Percentiles rank a stretch among this genome's conserved stretches.
Conservation (phyloP, 2,329 filamentous ascomycete genomes). For the Purpureocillium takamizusanense region DNA sequence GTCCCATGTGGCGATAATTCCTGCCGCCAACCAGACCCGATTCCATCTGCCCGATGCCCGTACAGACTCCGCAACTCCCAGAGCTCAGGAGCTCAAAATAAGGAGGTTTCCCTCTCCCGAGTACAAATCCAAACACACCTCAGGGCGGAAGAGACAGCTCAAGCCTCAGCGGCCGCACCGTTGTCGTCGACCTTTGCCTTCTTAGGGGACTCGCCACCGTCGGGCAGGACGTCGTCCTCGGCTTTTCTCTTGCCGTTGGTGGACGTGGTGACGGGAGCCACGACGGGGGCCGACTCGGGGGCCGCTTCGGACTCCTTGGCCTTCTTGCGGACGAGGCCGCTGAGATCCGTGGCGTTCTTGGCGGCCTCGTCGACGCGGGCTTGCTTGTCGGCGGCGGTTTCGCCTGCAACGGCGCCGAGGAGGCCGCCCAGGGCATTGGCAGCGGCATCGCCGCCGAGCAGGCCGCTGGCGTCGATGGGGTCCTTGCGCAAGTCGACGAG, state of each 20-base stretch:
- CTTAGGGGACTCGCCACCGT: slow-evolving; percentile 20
- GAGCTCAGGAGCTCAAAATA: no score
- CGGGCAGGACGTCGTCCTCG: slow-evolving; percentile 14
- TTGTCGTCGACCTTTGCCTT: slow-evolving; percentile 24
- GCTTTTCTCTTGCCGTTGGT: slow-evolving; percentile 32
- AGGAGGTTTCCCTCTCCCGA: background rate
- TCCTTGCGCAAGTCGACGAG: slow-evolving; percentile 59
- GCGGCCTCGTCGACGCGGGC: slow-evolving; percentile 64
- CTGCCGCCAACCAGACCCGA: no score
- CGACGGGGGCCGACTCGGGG: no score
- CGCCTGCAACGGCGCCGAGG: slow-evolving; percentile 54
- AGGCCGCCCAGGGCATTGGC: slow-evolving; percentile 45
- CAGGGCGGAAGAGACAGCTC: no score
- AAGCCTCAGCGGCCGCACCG: background rate
- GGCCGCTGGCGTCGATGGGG: slow-evolving; percentile 35
- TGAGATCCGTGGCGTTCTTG: slow-evolving; percentile 64
- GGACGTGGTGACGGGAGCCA: slow-evolving; percentile 9
- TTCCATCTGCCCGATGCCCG: no score
- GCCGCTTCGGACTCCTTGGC: slow-evolving; percentile 21
- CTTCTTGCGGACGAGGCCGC: slow-evolving; percentile 64
- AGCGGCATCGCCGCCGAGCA: slow-evolving; percentile 24
- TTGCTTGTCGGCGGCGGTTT: slow-evolving; percentile 50
- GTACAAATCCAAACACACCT: background rate
- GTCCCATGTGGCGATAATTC: no score
- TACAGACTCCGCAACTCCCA: no score